Percentiles rank a stretch among this genome's conserved stretches.
phyloP scores from a whole-genome alignment of 768 basidiomycete genomes.

The Leccinum olivaceopallidum region DNA sequence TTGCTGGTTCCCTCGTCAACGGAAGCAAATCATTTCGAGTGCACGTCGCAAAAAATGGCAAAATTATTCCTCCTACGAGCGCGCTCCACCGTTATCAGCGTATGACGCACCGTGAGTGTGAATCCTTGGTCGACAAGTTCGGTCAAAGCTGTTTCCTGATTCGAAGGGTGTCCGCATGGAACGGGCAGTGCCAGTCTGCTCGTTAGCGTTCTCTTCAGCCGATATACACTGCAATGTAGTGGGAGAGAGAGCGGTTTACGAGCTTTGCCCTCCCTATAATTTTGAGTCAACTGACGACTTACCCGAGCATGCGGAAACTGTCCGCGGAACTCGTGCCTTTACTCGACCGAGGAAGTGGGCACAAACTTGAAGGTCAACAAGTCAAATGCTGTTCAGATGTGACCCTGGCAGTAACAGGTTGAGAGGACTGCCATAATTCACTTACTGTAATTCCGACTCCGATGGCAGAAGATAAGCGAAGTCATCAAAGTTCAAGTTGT shows the following conservation, averaged over 20 bases:
- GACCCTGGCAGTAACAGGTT: not conserved
- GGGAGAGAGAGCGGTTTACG: not conserved
- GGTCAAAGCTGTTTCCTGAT: slow-evolving; percentile 5
- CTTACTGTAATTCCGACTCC: not conserved
- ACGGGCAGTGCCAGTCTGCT: not conserved
- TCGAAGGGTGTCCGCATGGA: not conserved
- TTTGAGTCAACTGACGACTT: not conserved
- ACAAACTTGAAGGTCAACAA: slow-evolving; percentile 8
- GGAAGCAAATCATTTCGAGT: not conserved
- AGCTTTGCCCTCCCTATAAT: not conserved
- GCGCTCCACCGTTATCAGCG: slow-evolving; percentile 7
- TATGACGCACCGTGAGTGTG: not conserved
- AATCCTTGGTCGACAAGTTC: slow-evolving; percentile 1
- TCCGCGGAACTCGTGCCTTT: not conserved
- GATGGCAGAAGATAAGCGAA: not conserved
- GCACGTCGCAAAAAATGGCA: slow-evolving; percentile 8
- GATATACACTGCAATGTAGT: not conserved
- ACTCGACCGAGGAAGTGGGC: not conserved
- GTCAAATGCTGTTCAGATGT: not conserved
- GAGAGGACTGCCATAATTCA: not conserved
- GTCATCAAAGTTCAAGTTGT: not conserved
- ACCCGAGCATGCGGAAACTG: slow-evolving; percentile 1
- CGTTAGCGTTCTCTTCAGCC: not conserved
- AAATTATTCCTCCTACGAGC: slow-evolving; percentile 2
- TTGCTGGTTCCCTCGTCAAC: slow-evolving; percentile 10